Evolutionary conservation across 2,329 filamentous ascomycete genomes (phyloP).

Genomic region (Beauveria bassiana): DNA sequence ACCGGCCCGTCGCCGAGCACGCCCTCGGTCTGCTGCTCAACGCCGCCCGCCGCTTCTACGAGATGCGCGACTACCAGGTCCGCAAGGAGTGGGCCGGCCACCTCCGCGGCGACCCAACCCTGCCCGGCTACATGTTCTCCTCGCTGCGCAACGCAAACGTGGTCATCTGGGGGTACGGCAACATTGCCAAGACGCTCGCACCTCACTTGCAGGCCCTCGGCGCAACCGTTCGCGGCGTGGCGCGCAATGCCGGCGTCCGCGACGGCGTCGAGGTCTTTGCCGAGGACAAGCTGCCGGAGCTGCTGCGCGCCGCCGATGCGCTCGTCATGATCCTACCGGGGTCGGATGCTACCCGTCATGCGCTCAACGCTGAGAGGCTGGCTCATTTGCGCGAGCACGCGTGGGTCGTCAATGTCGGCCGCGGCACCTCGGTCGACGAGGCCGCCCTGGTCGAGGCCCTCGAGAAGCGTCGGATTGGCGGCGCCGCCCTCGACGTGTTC

Average conservation of each 20-base stretch:
- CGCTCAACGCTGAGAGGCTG: slow-evolving; percentile 46
- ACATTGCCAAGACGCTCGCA: slow-evolving; percentile 54
- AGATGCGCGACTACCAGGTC: slow-evolving; percentile 55
- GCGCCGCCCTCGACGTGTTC: slow-evolving; percentile 44
- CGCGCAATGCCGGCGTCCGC: slow-evolving; percentile 47
- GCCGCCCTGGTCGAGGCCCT: slow-evolving; percentile 39
- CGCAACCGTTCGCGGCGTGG: slow-evolving; percentile 51
- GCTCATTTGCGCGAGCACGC: slow-evolving; percentile 48
- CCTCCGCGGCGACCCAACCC: slow-evolving; percentile 46
- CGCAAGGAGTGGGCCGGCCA: slow-evolving; percentile 51
- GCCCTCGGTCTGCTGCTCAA: slow-evolving; percentile 49
- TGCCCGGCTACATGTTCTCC: slow-evolving; percentile 48
- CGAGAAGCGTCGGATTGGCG: slow-evolving; percentile 34
- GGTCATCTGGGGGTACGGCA: slow-evolving; percentile 58
- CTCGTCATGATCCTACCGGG: slow-evolving; percentile 62
- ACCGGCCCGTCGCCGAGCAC: slow-evolving; percentile 59
- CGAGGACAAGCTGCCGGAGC: slow-evolving; percentile 44
- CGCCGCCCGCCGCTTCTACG: slow-evolving; percentile 49
- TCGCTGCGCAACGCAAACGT: slow-evolving; percentile 52
- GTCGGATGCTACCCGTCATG: slow-evolving; percentile 46
- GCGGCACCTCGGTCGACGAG: slow-evolving; percentile 42
- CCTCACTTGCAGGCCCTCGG: slow-evolving; percentile 48
- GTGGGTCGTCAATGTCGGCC: slow-evolving; percentile 47
- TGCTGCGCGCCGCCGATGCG: slow-evolving; percentile 52
- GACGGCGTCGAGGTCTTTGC: slow-evolving; percentile 49